Evolutionary conservation across 345 rosid species (phyloP).

Genomic region (Populus pruinosa): DNA sequence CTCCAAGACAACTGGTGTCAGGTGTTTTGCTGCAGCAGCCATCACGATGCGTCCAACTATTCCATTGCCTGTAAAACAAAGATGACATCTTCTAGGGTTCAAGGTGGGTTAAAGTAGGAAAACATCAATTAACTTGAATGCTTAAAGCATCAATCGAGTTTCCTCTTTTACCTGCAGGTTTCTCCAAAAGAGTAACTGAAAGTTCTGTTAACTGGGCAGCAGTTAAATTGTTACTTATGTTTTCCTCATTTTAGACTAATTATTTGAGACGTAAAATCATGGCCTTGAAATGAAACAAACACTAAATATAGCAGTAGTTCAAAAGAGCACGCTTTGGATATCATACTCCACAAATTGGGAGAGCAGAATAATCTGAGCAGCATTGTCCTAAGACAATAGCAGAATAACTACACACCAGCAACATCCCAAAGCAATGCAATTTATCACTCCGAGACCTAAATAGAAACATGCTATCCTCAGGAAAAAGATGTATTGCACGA

Average conservation of each 20-base stretch:
- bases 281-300: background rate
- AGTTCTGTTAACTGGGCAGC: background rate
- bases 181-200: conserved; percentile 1
- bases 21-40: conserved; percentile 95
- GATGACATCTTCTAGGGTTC: background rate
- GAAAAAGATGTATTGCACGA: background rate
- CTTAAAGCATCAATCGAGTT: conserved; percentile 8
- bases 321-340: background rate
- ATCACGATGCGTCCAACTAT: conserved; percentile 74
- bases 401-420: background rate
- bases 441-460: background rate
- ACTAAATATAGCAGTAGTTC: background rate
- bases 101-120: background rate
- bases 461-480: background rate
- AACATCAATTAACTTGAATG: background rate
- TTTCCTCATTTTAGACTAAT: background rate
- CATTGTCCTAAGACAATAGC: background rate
- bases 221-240: background rate
- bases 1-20: conserved; percentile 88
- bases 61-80: conserved; percentile 57
- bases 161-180: background rate
- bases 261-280: background rate
- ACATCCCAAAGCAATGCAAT: background rate
- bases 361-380: background rate
- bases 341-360: background rate